Conservation (phyloP, 2,329 filamentous ascomycete species). For the Tolypocladium sp. region DNA sequence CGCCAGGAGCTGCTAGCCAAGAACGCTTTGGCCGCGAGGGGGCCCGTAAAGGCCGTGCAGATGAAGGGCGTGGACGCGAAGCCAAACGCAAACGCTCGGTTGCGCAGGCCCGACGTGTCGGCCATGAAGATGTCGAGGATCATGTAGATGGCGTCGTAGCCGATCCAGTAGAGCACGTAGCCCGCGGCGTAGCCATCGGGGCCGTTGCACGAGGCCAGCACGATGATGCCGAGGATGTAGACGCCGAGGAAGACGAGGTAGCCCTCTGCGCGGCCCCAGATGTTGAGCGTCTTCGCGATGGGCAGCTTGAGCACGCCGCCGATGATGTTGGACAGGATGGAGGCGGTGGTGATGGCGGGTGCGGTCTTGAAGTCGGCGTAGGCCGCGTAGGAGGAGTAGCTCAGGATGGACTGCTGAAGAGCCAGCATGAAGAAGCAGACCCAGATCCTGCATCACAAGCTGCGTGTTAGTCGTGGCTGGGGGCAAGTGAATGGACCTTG, state of each 20-base stretch:
- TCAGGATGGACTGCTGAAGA: constrained; percentile 27
- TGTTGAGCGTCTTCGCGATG: constrained; percentile 54
- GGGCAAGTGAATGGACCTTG: background rate
- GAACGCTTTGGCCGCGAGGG: constrained; percentile 46
- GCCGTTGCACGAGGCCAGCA: constrained; percentile 50
- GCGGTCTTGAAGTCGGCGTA: constrained; percentile 37
- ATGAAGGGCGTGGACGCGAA: constrained; percentile 57
- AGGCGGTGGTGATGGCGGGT: constrained; percentile 40
- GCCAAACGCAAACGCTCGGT: constrained; percentile 50
- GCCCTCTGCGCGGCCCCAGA: constrained; percentile 55
- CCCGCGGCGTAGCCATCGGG: constrained; percentile 41
- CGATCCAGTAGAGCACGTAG: constrained; percentile 57
- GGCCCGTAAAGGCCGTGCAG: constrained; percentile 54
- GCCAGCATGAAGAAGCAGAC: constrained; percentile 38
- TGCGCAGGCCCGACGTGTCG: constrained; percentile 57
- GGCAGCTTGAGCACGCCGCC: constrained; percentile 51
- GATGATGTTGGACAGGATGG: constrained; percentile 41
- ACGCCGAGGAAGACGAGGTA: constrained; percentile 43
- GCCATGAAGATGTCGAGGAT: constrained; percentile 56
- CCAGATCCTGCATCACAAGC: constrained; percentile 26
- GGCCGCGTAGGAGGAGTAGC: constrained; percentile 34
- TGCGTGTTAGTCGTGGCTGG: background rate
- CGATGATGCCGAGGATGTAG: constrained; percentile 40
- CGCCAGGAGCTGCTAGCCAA: constrained; percentile 35
- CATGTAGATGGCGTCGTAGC: constrained; percentile 49